These are phyloP conservation scores for Rhododendron ovatum DNA, from an alignment of 148 eudicot species.

Conservation along the genomic window DNA sequence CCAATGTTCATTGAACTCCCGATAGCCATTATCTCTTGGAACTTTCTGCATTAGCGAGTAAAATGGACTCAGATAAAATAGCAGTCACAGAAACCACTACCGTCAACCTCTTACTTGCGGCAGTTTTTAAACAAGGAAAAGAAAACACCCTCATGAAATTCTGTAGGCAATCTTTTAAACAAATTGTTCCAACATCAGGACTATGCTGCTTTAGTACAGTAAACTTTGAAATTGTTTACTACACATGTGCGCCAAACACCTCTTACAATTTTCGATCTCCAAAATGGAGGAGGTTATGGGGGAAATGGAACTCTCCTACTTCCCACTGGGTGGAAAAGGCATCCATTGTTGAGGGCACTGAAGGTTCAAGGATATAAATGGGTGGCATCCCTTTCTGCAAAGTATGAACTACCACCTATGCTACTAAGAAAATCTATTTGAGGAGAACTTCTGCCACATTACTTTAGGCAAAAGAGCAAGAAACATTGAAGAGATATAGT, in stretches of 20 bases:
- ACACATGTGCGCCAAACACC: not conserved
- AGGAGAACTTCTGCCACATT: not conserved
- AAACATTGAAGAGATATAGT: not conserved
- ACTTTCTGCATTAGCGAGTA: constrained; percentile 47
- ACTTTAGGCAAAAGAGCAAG: not conserved
- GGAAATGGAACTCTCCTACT: not conserved
- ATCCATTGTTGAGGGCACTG: not conserved
- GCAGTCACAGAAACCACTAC: not conserved
- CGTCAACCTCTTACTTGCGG: not conserved
- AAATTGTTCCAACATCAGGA: not conserved
- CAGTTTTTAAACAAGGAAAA: not conserved
- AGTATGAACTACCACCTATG: not conserved
- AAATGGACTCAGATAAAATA: not conserved
- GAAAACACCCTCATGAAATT: not conserved
- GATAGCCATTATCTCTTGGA: constrained; percentile 28
- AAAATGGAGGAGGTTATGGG: not conserved
- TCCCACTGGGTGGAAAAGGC: not conserved
- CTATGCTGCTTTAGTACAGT: not conserved
- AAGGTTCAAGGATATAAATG: not conserved
- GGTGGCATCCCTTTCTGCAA: not conserved
- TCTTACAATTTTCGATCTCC: not conserved
- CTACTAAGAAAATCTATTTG: no score
- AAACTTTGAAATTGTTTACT: not conserved
- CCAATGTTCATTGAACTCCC: constrained; percentile 39
- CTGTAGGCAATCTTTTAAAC: not conserved